Evolutionary conservation across 768 basidiomycete species (phyloP).

Genomic region (Tricholoma matsutake): DNA sequence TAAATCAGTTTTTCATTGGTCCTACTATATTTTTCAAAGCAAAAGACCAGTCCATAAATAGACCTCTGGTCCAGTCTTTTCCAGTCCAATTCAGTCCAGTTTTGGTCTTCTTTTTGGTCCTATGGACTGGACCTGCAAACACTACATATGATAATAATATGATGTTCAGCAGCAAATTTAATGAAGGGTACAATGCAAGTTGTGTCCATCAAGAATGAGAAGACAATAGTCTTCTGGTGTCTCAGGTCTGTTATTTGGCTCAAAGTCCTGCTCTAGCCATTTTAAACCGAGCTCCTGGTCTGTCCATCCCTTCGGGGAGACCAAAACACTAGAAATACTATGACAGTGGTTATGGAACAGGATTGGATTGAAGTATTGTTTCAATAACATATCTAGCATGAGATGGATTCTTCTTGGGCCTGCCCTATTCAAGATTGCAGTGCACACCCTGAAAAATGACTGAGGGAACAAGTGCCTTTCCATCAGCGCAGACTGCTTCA

Average conservation of each 20-base stretch:
- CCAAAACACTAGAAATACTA: background rate
- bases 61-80: too few species aligned
- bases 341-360: constrained; percentile 11
- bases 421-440: constrained; percentile 7
- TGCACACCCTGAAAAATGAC: constrained; percentile 36
- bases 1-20: too few species aligned
- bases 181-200: background rate
- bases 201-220: background rate
- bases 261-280: constrained; percentile 22
- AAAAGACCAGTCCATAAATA: too few species aligned
- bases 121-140: too few species aligned
- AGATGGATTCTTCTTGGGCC: constrained; percentile 7
- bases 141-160: constrained; percentile 4
- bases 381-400: background rate
- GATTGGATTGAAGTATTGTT: background rate
- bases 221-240: background rate
- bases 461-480: constrained; percentile 30
- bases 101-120: too few species aligned
- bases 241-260: constrained; percentile 9
- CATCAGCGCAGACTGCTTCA: constrained; percentile 43
- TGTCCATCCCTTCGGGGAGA: background rate
- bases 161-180: background rate
- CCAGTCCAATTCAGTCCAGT: too few species aligned
- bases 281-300: constrained; percentile 14
- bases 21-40: too few species aligned